These are phyloP conservation scores for Scheffersomyces segobiensis DNA, from an alignment of 1,139 yeast genomes.

Conservation along the genomic window DNA sequence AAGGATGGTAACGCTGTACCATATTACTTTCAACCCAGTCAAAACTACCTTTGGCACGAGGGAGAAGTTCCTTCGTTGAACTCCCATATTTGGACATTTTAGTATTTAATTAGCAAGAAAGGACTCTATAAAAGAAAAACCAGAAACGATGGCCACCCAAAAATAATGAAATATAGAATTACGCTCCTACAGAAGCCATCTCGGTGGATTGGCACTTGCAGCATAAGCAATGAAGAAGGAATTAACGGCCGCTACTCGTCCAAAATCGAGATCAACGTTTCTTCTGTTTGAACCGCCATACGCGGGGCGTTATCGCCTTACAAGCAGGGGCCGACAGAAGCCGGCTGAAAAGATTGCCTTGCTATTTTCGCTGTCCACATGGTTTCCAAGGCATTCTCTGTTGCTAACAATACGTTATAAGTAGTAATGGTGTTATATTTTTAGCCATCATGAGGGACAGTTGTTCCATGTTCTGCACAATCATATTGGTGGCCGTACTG, in stretches of 20 bases:
- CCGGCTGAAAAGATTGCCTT: background rate
- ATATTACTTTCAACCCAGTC: background rate
- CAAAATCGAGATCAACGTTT: background rate
- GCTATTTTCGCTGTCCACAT: background rate
- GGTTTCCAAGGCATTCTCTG: background rate
- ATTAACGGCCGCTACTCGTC: background rate
- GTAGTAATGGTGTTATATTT: background rate
- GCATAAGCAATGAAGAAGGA: background rate
- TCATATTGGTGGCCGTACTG: background rate
- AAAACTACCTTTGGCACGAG: background rate
- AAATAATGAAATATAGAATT: too few relatives aligned
- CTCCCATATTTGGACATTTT: background rate
- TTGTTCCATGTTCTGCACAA: background rate
- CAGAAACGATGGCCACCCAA: background rate
- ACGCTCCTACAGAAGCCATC: background rate
- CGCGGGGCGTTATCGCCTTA: background rate
- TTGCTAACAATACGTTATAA: background rate
- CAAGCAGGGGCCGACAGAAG: background rate
- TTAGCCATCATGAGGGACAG: background rate
- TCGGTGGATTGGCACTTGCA: background rate
- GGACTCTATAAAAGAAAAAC: background rate
- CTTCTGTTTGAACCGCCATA: background rate
- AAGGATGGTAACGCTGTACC: background rate
- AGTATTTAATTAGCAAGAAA: background rate
- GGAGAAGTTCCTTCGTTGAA: background rate